Evolutionary conservation across 176 grass and related monocot genomes (phyloP).

Genomic region (Hyparrhenia diplandra): DNA sequence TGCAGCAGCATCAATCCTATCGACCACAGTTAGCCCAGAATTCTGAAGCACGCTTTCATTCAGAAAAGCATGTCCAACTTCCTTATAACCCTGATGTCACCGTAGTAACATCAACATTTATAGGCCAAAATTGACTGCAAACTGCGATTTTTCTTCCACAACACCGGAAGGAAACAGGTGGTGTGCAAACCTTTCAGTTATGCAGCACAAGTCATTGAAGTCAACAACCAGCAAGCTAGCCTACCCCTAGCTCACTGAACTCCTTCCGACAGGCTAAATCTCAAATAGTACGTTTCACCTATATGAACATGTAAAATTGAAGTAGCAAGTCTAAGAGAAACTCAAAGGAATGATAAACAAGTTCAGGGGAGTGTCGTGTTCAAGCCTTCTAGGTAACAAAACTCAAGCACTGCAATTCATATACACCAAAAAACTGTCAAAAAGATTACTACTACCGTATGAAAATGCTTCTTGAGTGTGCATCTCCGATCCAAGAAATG

Average conservation of each 20-base stretch:
- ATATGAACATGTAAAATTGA: not conserved
- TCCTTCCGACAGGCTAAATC: not conserved
- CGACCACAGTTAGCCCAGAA: not conserved
- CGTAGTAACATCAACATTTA: constrained; percentile 22
- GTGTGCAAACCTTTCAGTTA: not conserved
- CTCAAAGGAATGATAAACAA: not conserved
- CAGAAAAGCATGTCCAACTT: not conserved
- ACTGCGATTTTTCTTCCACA: not conserved
- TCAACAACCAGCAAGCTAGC: not conserved
- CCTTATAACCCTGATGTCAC: not conserved
- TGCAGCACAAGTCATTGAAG: not conserved
- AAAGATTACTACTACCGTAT: not conserved
- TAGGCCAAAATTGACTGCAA: not conserved
- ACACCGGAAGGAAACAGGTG: not conserved
- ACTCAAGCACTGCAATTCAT: not conserved
- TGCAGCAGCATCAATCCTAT: not conserved
- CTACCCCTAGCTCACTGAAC: not conserved
- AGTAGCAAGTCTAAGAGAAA: not conserved
- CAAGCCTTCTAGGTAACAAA: not conserved
- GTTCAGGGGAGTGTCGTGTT: not conserved
- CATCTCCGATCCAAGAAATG: not conserved
- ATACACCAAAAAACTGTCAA: not conserved
- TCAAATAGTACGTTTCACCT: not conserved
- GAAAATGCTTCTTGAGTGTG: not conserved
- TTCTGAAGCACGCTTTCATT: not conserved